These are phyloP conservation scores for Elsinoe batatas DNA, from an alignment of 2,329 filamentous ascomycete species.

Conservation along the genomic window DNA sequence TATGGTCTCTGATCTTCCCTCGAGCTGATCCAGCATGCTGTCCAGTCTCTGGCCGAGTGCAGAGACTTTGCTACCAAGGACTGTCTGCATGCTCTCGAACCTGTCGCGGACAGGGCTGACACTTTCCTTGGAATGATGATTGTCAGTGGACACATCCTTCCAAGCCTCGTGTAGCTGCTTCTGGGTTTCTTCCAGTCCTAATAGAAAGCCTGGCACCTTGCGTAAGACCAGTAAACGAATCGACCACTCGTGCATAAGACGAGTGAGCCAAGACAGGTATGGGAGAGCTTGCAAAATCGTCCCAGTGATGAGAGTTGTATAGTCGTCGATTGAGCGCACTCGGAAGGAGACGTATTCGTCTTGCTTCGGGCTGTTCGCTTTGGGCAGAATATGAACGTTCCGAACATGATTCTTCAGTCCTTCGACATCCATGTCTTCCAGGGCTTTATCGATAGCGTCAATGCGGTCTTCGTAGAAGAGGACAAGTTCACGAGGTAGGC, in stretches of 20 bases:
- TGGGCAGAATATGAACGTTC: conserved; percentile 57
- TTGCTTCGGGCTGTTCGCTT: conserved; percentile 6
- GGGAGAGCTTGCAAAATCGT: conserved; percentile 86
- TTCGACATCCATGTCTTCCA: conserved; percentile 65
- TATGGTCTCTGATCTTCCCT: conserved; percentile 72
- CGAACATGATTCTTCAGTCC: conserved; percentile 84
- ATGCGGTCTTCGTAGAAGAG: conserved; percentile 61
- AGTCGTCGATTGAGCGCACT: conserved; percentile 59
- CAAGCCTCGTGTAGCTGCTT: conserved; percentile 57
- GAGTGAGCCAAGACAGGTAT: conserved; percentile 62
- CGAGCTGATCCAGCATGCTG: conserved; percentile 74
- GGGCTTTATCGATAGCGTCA: conserved; percentile 59
- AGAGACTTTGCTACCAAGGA: conserved; percentile 59
- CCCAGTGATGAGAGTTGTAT: conserved; percentile 81
- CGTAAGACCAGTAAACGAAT: conserved; percentile 65
- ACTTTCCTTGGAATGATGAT: conserved; percentile 27
- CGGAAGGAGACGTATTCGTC: conserved; percentile 19
- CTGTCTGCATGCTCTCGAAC: conserved; percentile 44
- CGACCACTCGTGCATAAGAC: conserved; percentile 68
- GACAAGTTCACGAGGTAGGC: conserved; percentile 56
- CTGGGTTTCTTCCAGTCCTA: conserved; percentile 54
- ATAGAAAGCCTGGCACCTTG: conserved; percentile 59
- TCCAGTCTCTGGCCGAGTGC: conserved; percentile 66
- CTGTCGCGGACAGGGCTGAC: conserved; percentile 31
- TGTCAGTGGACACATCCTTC: conserved; percentile 42